These are phyloP conservation scores for Penicillium paneum DNA, from an alignment of 2,329 filamentous ascomycete genomes.

Conservation along the genomic window DNA sequence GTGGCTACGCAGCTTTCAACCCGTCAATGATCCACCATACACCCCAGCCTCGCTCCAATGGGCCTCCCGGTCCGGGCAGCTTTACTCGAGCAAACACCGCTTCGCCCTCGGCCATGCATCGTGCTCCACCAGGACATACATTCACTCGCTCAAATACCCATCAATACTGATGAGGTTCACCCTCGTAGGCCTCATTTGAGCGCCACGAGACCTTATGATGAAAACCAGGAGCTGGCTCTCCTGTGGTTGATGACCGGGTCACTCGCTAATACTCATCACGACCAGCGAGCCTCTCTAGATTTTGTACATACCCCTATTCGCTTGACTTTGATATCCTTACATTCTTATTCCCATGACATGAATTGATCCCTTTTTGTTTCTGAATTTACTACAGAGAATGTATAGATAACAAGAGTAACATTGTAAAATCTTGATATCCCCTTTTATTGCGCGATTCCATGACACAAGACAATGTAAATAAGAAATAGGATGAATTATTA, in stretches of 20 bases:
- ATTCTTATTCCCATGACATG: background rate
- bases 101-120: constrained; percentile 24
- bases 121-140: constrained; percentile 18
- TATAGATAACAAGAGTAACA: background rate
- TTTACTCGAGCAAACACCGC: constrained; percentile 20
- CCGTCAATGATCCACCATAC: constrained; percentile 12
- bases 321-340: constrained; percentile 6
- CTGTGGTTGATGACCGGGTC: constrained; percentile 24
- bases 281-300: constrained; percentile 14
- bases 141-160: constrained; percentile 26
- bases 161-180: constrained; percentile 13
- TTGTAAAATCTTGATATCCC: background rate
- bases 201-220: constrained; percentile 13
- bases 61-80: constrained; percentile 13
- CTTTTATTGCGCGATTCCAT: background rate
- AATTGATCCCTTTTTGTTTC: background rate
- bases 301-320: constrained; percentile 16
- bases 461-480: background rate
- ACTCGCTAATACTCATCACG: constrained; percentile 16
- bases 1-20: constrained; percentile 25
- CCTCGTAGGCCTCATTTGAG: background rate
- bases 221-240: constrained; percentile 27
- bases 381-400: background rate
- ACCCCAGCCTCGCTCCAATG: constrained; percentile 6
- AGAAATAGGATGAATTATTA: background rate